Evolutionary conservation across 805 yeast genomes (phyloP).

Genomic region (Debaryomyces maramus): DNA sequence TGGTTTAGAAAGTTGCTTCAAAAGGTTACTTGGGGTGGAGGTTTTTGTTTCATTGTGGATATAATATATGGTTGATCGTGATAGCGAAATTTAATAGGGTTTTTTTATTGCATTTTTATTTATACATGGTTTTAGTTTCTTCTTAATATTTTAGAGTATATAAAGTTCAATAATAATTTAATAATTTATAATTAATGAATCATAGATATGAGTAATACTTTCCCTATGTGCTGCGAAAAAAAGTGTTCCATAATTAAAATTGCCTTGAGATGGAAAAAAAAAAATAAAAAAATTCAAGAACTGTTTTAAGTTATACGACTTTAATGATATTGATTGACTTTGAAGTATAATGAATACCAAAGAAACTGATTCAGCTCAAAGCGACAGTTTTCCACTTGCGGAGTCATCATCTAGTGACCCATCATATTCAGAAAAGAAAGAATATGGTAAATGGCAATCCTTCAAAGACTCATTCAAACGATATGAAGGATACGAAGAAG

Average conservation of each 20-base stretch:
- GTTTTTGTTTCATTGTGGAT: constrained; percentile 55
- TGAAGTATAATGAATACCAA: not conserved
- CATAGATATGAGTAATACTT: too few species aligned
- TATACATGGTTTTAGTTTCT: not conserved
- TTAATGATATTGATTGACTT: too few species aligned
- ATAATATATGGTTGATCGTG: constrained; percentile 41
- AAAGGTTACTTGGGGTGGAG: constrained; percentile 61
- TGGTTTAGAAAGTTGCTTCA: constrained; percentile 51
- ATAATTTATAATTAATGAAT: not conserved
- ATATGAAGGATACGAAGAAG: constrained; percentile 24
- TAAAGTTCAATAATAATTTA: not conserved
- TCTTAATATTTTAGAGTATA: not conserved
- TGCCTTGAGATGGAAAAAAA: too few species aligned
- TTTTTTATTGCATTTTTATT: not conserved
- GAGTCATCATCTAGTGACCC: constrained; percentile 3
- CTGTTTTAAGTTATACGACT: too few species aligned
- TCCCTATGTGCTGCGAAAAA: too few species aligned
- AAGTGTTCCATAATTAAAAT: too few species aligned
- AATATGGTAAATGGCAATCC: constrained; percentile 35
- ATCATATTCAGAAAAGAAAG: constrained; percentile 3
- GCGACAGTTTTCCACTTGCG: not conserved
- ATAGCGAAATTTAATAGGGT: not conserved
- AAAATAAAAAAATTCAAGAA: too few species aligned
- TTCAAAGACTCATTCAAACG: constrained; percentile 53
- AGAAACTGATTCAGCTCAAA: constrained; percentile 1